Conservation (phyloP, 129 eudicot genomes). For the Flaveria ramosissima region DNA sequence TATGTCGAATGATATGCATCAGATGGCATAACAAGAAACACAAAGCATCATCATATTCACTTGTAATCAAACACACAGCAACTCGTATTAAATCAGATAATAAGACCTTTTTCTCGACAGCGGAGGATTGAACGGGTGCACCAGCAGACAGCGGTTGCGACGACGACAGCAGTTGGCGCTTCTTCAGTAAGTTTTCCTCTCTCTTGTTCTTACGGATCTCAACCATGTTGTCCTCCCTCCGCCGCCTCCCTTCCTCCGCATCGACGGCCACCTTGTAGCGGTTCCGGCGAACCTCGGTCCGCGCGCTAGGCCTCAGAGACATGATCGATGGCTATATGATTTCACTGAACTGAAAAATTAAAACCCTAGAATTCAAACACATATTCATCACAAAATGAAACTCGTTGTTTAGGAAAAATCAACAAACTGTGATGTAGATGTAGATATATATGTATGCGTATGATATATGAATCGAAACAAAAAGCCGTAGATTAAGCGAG, state of each 20-base stretch:
- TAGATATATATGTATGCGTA: too few species aligned
- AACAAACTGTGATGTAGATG: background rate
- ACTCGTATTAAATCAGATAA: background rate
- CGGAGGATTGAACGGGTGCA: constrained; percentile 34
- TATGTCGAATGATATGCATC: background rate
- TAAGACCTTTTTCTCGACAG: constrained; percentile 53
- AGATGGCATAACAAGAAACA: background rate
- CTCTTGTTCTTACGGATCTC: constrained; percentile 81
- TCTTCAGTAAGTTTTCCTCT: constrained; percentile 76
- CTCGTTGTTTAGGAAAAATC: background rate
- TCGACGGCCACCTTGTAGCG: constrained; percentile 79
- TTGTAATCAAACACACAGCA: background rate
- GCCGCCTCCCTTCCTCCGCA: constrained; percentile 73
- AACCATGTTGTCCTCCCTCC: constrained; percentile 84
- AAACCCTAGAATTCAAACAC: constrained; percentile 23
- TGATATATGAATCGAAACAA: background rate
- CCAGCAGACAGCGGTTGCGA: constrained; percentile 39
- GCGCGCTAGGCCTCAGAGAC: constrained; percentile 70
- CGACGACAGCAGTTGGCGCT: constrained; percentile 57
- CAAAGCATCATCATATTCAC: too few species aligned
- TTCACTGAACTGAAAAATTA: background rate
- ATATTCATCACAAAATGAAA: background rate
- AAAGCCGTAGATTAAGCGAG: background rate
- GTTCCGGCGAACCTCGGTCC: constrained; percentile 73
- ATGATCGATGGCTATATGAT: constrained; percentile 30